Evolutionary conservation across 1,139 yeast species (phyloP).

Genomic region (Sugiyamaella neomexicana): DNA sequence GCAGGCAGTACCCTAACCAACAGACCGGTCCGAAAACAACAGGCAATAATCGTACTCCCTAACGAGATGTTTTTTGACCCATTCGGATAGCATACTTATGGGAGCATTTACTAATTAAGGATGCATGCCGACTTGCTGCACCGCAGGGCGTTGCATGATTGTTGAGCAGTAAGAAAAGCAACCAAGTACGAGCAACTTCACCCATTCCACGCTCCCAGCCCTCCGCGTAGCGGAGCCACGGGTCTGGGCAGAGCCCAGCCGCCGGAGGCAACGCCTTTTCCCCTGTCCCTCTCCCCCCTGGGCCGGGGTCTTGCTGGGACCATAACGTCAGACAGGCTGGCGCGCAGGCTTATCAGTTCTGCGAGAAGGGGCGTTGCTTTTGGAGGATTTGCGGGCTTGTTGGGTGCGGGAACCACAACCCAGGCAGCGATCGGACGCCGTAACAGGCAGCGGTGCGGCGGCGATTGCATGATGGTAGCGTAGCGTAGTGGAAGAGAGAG

Average conservation of each 20-base stretch:
- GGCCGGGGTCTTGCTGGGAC: too few species aligned
- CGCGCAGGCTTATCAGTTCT: too few species aligned
- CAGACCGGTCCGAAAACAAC: too few species aligned
- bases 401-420: neutral
- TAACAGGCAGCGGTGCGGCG: neutral
- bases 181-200: too few species aligned
- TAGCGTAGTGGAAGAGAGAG: neutral
- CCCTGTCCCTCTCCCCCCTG: too few species aligned
- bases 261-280: neutral
- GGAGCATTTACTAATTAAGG: neutral
- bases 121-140: neutral
- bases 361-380: neutral
- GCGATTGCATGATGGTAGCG: neutral
- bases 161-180: too few species aligned
- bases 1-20: neutral
- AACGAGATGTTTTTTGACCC: neutral
- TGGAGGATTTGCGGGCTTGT: too few species aligned
- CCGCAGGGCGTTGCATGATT: conserved; percentile 7
- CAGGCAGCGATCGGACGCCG: neutral
- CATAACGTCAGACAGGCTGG: too few species aligned
- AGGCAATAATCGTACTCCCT: neutral
- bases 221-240: neutral
- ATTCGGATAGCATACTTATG: conserved; percentile 1
- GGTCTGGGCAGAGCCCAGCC: neutral
- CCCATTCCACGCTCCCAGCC: neutral